Evolutionary conservation across 495 filamentous ascomycete genomes (phyloP).

Genomic region (Penicillium diatomitis): DNA sequence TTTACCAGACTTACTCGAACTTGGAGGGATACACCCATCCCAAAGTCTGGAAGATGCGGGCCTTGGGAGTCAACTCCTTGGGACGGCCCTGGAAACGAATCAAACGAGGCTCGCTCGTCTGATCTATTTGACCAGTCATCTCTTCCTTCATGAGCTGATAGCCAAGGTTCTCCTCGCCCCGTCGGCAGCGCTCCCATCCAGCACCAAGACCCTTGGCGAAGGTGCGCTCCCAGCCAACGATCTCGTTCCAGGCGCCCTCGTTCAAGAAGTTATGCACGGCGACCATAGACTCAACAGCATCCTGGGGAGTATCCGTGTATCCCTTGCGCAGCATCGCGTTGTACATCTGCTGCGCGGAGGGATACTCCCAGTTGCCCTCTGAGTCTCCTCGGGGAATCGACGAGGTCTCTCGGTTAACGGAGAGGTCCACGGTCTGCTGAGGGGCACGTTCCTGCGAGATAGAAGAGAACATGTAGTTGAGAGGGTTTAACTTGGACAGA

Average conservation of each 20-base stretch:
- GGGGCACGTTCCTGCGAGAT: conserved; percentile 70
- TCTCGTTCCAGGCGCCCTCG: conserved; percentile 93
- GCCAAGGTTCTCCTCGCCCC: conserved; percentile 57
- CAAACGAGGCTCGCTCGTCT: conserved; percentile 52
- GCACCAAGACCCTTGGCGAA: conserved; percentile 61
- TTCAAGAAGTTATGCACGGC: conserved; percentile 96
- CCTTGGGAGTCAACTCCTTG: conserved; percentile 83
- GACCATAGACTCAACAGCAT: conserved; percentile 95
- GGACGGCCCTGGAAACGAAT: conserved; percentile 83
- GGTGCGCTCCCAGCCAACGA: conserved; percentile 80
- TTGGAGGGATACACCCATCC: conserved; percentile 68
- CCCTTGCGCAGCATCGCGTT: conserved; percentile 95
- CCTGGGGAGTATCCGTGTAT: conserved; percentile 84
- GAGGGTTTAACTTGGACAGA: conserved; percentile 71
- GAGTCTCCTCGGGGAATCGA: conserved; percentile 76
- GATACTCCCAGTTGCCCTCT: conserved; percentile 88
- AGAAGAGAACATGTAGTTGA: conserved; percentile 92
- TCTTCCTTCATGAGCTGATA: conserved; percentile 31
- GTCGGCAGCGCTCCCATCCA: conserved; percentile 67
- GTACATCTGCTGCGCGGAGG: conserved; percentile 98
- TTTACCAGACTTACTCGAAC: conserved; percentile 50
- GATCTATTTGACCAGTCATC: conserved; percentile 27
- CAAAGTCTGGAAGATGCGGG: conserved; percentile 66
- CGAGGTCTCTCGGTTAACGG: conserved; percentile 67
- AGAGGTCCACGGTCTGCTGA: conserved; percentile 61